Conservation (phyloP, 1,284 basidiomycete genomes). For the Ceratobasidium sp. region DNA sequence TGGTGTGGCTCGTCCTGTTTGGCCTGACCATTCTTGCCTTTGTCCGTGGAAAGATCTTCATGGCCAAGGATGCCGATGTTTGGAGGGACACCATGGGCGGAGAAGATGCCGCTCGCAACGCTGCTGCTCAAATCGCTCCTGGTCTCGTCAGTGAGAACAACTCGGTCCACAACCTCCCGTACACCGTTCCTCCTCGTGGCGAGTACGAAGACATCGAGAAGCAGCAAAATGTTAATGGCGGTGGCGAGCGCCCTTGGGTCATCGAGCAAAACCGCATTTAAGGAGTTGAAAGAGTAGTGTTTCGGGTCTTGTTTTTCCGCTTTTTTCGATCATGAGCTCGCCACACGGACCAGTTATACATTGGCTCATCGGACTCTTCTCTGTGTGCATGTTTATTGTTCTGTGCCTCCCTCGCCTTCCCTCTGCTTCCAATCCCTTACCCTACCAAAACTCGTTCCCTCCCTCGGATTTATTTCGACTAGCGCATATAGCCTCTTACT, state of each 20-base stretch:
- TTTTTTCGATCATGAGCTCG: slow-evolving; percentile 38
- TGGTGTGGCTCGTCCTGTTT: slow-evolving; percentile 41
- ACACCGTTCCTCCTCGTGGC: slow-evolving; percentile 15
- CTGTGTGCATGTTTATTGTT: slow-evolving; percentile 18
- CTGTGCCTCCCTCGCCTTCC: background rate
- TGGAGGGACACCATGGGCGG: slow-evolving; percentile 42
- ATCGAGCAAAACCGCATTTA: slow-evolving; percentile 41
- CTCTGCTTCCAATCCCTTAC: background rate
- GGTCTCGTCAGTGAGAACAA: slow-evolving; percentile 37
- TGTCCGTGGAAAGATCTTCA: slow-evolving; percentile 40
- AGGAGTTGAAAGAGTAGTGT: background rate
- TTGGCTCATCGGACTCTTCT: slow-evolving; percentile 44
- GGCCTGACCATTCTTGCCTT: slow-evolving; percentile 35
- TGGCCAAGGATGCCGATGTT: slow-evolving; percentile 41
- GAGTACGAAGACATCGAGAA: slow-evolving; percentile 40
- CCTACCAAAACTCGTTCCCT: background rate
- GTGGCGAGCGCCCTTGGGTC: slow-evolving; percentile 30
- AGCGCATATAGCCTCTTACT: slow-evolving; percentile 33
- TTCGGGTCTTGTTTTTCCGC: slow-evolving; percentile 15
- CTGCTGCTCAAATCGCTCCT: slow-evolving; percentile 24
- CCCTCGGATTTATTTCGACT: background rate
- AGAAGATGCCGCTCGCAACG: slow-evolving; percentile 40
- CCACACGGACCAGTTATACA: slow-evolving; percentile 43
- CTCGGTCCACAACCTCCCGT: slow-evolving; percentile 37
- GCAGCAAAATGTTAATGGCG: slow-evolving; percentile 17